Conservation (phyloP, 2,329 filamentous ascomycete species). For the Pseudogymnoascus sp. region DNA sequence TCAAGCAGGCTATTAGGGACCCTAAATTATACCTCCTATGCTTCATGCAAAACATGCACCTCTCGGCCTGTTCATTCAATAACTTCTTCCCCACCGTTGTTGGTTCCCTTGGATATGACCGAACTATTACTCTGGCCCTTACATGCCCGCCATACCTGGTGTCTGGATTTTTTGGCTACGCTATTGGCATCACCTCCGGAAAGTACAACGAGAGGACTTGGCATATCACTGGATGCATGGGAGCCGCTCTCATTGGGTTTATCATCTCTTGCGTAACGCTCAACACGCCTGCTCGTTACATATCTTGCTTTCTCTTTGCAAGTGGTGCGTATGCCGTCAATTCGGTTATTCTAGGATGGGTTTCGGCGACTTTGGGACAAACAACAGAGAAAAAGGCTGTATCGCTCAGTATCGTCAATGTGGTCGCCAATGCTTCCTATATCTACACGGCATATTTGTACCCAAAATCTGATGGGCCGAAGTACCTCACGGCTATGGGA, state of each 20-base stretch:
- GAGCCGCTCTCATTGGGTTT: slow-evolving; percentile 27
- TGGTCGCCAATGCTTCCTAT: slow-evolving; percentile 16
- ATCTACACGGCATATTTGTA: slow-evolving; percentile 21
- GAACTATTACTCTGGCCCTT: slow-evolving; percentile 38
- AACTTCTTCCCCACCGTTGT: slow-evolving; percentile 40
- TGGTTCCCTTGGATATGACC: slow-evolving; percentile 37
- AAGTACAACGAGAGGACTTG: slow-evolving; percentile 27
- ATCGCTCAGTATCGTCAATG: slow-evolving; percentile 16
- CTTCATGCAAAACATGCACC: slow-evolving; percentile 40
- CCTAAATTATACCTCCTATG: slow-evolving; percentile 34
- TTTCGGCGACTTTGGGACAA: slow-evolving; percentile 18
- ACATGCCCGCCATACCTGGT: slow-evolving; percentile 29
- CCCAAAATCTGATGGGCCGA: slow-evolving; percentile 25
- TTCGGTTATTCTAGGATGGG: slow-evolving; percentile 25
- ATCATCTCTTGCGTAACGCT: slow-evolving; percentile 23
- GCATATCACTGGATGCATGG: slow-evolving; percentile 28
- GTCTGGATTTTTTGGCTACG: slow-evolving; percentile 18
- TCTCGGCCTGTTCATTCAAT: slow-evolving; percentile 38
- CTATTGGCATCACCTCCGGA: slow-evolving; percentile 21
- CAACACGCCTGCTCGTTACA: slow-evolving; percentile 26
- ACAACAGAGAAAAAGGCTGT: slow-evolving; percentile 20
- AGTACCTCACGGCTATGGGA: slow-evolving; percentile 28
- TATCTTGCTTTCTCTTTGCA: slow-evolving; percentile 29
- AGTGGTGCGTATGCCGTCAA: slow-evolving; percentile 27
- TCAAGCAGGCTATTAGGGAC: slow-evolving; percentile 30